A percentile compares a stretch with the other conserved stretches of the same genome.
Evolutionary conservation across 2,329 filamentous ascomycete genomes (phyloP).

Genomic region (Scedosporium apiospermum): DNA sequence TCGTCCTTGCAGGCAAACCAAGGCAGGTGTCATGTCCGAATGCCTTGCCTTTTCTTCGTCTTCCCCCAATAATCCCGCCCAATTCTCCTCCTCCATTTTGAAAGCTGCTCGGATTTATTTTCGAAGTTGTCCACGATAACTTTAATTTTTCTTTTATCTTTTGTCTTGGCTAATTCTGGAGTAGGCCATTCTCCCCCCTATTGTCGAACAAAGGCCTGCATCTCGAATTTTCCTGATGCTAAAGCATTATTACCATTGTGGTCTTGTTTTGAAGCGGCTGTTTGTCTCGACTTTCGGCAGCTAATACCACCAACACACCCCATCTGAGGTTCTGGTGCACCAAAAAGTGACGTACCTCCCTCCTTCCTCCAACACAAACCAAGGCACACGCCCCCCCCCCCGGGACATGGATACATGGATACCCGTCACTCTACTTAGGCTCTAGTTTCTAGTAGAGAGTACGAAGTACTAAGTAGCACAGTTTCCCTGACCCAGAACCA

Average conservation of each 20-base stretch:
- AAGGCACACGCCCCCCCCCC: background rate
- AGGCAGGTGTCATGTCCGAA: background rate
- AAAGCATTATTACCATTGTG: background rate
- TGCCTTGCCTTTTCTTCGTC: background rate
- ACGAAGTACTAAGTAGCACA: background rate
- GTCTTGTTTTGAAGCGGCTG: background rate
- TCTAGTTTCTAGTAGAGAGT: background rate
- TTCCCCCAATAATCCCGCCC: background rate
- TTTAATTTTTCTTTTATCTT: background rate
- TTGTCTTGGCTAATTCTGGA: background rate
- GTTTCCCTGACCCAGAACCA: background rate
- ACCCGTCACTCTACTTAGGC: slow-evolving; percentile 1
- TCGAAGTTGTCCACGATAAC: background rate
- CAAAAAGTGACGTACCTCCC: background rate
- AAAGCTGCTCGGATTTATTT: background rate
- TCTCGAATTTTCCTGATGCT: background rate
- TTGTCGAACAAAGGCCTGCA: background rate
- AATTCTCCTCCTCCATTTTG: background rate
- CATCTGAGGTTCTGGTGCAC: background rate
- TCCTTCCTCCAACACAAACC: background rate
- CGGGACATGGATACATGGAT: background rate
- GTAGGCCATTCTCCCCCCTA: background rate
- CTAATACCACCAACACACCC: background rate
- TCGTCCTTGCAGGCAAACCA: background rate
- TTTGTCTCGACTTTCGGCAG: background rate